These are phyloP conservation scores for Amanita molliuscula DNA, from an alignment of 768 basidiomycete genomes.

Conservation along the genomic window DNA sequence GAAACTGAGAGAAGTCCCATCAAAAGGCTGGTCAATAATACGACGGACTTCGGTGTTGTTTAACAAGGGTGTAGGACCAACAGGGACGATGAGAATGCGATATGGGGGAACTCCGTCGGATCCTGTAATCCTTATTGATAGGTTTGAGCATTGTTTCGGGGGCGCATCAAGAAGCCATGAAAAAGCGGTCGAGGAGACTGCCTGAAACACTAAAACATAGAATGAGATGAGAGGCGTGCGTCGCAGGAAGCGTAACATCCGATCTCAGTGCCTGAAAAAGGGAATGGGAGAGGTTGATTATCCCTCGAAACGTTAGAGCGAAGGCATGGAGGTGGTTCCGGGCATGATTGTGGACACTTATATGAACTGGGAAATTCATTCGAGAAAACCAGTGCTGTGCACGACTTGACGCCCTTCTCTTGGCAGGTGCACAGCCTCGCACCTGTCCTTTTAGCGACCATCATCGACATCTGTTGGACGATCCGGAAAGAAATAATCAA, in stretches of 20 bases:
- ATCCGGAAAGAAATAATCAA: too few relatives aligned
- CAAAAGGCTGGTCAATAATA: slow-evolving; percentile 47
- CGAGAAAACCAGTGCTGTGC: too few relatives aligned
- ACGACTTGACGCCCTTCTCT: too few relatives aligned
- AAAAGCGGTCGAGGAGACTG: slow-evolving; percentile 25
- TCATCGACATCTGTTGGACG: too few relatives aligned
- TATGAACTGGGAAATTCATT: too few relatives aligned
- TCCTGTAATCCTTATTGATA: slow-evolving; percentile 48
- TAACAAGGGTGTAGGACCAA: slow-evolving; percentile 48
- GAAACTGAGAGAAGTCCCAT: slow-evolving; percentile 33
- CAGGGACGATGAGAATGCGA: slow-evolving; percentile 53
- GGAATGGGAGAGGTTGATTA: not conserved
- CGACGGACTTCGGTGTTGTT: slow-evolving; percentile 54
- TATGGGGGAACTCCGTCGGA: slow-evolving; percentile 55
- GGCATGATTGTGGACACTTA: too few relatives aligned
- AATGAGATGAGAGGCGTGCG: slow-evolving; percentile 9
- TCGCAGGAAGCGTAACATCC: not conserved
- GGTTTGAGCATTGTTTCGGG: slow-evolving; percentile 57
- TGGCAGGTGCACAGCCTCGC: too few relatives aligned
- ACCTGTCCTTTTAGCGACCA: too few relatives aligned
- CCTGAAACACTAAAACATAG: slow-evolving; percentile 15
- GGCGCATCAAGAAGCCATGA: slow-evolving; percentile 33
- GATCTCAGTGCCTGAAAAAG: not conserved
- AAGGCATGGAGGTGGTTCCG: too few relatives aligned
- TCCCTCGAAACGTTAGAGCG: not conserved